Evolutionary conservation across 2,329 filamentous ascomycete genomes (phyloP), one percentile per base, ranked within the genome.

Genomic region (Xylariaceae sp.): DNA sequence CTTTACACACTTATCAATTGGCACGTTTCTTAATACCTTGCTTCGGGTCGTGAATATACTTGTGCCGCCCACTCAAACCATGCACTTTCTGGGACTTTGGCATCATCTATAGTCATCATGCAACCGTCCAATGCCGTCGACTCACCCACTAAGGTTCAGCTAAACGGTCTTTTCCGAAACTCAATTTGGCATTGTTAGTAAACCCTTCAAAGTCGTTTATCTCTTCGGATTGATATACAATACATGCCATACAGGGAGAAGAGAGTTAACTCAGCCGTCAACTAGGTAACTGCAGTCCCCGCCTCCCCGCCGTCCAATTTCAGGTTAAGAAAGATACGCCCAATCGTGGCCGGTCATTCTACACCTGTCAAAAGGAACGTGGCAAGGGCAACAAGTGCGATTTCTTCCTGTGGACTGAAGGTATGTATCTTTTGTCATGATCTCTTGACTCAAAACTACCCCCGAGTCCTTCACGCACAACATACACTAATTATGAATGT

Each of bases 351-450:
- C 71, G 73, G 56, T 75, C 74, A 69, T 82, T 85, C 70, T 83
- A 81, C 56, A 78, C 74, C 2, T 86, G 83, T 60, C 80, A 81
- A 63, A 74, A 75, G 51, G 64, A 72, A n/a, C 68, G 70, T 26
- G 64, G 72, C n/a, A 59, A 63, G 48, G 72, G 75, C 20, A 71
- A 73, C 43, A 67, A 74, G 21, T 87, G 84, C 63, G 74, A 73
- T 0, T 84, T 87, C 70, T 87, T 85, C 60, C 68, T 87, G 0
- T 86, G 82, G 81, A 74, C 80, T 7, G 77, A 82, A 14, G 32
- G 32, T 37, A 37, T 37, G 32, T 37, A 37, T 37, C 23, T 26
- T 26, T 9, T 9, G 9, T 26, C 23, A 12, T 14, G 12, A 10
- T 37, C 32, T 10, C 32, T 4, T 37, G 32, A 16, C 32, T 37